Evolutionary conservation across 108 stramenopile species (phyloP).

Genomic region (Pseudonitzschia multiseries): DNA sequence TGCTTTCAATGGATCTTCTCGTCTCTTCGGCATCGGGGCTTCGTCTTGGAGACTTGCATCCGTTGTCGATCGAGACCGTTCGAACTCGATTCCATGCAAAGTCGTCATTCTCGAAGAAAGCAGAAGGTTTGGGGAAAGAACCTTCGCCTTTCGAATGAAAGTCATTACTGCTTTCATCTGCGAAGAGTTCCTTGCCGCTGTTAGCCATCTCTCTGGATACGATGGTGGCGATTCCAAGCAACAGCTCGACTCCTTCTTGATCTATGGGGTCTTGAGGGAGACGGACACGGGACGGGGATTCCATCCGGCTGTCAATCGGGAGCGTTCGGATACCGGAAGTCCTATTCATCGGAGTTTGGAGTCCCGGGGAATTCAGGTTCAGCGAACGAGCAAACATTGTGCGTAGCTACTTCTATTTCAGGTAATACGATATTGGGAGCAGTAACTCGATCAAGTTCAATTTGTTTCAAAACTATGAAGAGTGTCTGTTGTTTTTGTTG

Average conservation of each 20-base stretch:
- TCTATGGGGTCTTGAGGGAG: constrained; percentile 27
- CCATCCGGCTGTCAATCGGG: constrained; percentile 4
- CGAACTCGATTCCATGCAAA: constrained; percentile 48
- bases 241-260: constrained; percentile 32
- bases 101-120: constrained; percentile 2
- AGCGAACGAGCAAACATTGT: constrained; percentile 3
- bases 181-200: constrained; percentile 18
- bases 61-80: constrained; percentile 63
- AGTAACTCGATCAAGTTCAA: neutral
- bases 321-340: neutral
- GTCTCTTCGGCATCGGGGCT: constrained; percentile 5
- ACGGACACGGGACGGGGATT: neutral
- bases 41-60: constrained; percentile 23
- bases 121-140: neutral
- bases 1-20: neutral
- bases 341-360: neutral
- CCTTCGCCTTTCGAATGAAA: neutral
- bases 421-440: neutral
- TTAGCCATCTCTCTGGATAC: constrained; percentile 35
- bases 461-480: neutral
- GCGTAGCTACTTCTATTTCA: no score
- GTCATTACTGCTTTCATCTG: constrained; percentile 18
- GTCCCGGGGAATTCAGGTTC: neutral
- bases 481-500: neutral
- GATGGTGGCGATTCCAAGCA: constrained; percentile 39